Evolutionary conservation across 169 alveolate species (phyloP).

Genomic region (Plasmodium berghei): DNA sequence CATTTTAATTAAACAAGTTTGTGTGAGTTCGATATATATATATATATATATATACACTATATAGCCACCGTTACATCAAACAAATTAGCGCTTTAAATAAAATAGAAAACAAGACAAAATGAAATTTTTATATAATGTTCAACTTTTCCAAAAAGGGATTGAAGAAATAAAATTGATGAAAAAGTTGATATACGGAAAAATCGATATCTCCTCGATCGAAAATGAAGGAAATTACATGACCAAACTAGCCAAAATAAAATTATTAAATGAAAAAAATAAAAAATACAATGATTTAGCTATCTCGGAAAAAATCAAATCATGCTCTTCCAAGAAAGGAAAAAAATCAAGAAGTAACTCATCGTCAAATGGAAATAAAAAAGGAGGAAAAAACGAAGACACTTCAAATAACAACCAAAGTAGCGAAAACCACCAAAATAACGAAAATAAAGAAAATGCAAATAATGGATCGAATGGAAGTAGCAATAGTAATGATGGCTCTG

Average conservation of each 20-base stretch:
- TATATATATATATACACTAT: too few relatives aligned
- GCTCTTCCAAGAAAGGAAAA: conserved; percentile 19
- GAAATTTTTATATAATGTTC: conserved; percentile 43
- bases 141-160: conserved; percentile 27
- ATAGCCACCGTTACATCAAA: too few relatives aligned
- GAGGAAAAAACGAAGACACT: conserved; percentile 2
- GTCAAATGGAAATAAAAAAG: conserved; percentile 1
- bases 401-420: background rate
- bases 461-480: background rate
- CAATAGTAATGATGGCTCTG: conserved; percentile 9
- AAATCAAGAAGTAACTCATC: conserved; percentile 41
- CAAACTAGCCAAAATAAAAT: conserved; percentile 21
- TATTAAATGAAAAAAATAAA: conserved; percentile 15
- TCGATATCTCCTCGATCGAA: background rate
- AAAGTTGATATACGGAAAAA: conserved; percentile 6
- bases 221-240: conserved; percentile 33
- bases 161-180: conserved; percentile 17
- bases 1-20: too few relatives aligned
- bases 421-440: background rate
- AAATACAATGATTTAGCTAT: conserved; percentile 13
- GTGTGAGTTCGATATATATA: too few relatives aligned
- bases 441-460: conserved; percentile 5
- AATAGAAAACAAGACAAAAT: conserved; percentile 1
- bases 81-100: too few relatives aligned
- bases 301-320: conserved; percentile 21